Evolutionary conservation across 2,329 filamentous ascomycete genomes (phyloP).

Genomic region (Botryotinia narcissicola): DNA sequence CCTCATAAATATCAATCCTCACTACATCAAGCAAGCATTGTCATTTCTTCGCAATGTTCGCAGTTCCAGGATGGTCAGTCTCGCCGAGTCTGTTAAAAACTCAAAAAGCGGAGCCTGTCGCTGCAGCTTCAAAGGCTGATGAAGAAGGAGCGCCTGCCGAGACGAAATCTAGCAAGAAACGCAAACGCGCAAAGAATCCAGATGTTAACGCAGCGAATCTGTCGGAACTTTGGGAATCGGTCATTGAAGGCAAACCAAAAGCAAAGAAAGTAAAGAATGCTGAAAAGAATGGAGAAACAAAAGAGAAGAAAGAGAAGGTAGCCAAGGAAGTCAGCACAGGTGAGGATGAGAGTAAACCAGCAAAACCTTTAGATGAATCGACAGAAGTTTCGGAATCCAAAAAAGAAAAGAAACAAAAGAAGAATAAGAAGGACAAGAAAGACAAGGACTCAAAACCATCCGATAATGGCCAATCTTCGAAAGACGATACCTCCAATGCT

Average conservation of each 20-base stretch:
- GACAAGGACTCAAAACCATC: slow-evolving; percentile 23
- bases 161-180: slow-evolving; percentile 46
- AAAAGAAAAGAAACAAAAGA: slow-evolving; percentile 38
- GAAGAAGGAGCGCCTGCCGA: slow-evolving; percentile 30
- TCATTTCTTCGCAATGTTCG: slow-evolving; percentile 65
- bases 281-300: slow-evolving; percentile 31
- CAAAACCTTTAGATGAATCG: slow-evolving; percentile 20
- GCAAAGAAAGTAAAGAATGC: slow-evolving; percentile 29
- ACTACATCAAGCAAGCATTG: not conserved
- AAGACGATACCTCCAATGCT: not conserved
- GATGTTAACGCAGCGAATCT: slow-evolving; percentile 68
- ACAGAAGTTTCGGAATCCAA: slow-evolving; percentile 21
- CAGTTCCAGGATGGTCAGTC: slow-evolving; percentile 89
- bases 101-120: slow-evolving; percentile 46
- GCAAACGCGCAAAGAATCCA: slow-evolving; percentile 52
- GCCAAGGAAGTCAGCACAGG: slow-evolving; percentile 27
- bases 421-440: slow-evolving; percentile 41
- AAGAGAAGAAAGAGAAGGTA: slow-evolving; percentile 35
- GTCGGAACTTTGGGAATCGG: slow-evolving; percentile 72
- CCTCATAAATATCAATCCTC: not conserved
- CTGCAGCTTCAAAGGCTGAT: slow-evolving; percentile 1
- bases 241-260: slow-evolving; percentile 65
- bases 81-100: slow-evolving; percentile 68
- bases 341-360: slow-evolving; percentile 34
- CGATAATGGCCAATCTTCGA: not conserved